phyloP scores from a whole-genome alignment of 345 rosid species.

The Populus davidiana region DNA sequence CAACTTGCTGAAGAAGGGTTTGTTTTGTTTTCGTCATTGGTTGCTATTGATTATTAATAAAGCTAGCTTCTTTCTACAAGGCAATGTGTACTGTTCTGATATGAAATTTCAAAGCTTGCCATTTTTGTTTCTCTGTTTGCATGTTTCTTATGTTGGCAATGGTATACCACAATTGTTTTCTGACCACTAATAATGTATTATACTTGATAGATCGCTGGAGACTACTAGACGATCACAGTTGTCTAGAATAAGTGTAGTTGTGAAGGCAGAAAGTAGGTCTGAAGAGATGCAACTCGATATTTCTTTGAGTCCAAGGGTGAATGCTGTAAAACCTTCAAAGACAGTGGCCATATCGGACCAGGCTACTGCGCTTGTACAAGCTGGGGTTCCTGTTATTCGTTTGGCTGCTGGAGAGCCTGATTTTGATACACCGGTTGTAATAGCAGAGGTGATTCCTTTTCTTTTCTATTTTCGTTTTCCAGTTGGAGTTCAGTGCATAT shows the following conservation, averaged over 20 bases:
- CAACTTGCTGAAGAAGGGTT: neutral
- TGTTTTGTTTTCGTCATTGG: neutral
- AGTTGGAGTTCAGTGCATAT: neutral
- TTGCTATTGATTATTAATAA: neutral
- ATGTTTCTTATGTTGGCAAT: neutral
- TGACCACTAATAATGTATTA: neutral
- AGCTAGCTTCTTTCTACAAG: neutral
- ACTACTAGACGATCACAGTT: constrained; percentile 23
- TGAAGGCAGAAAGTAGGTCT: constrained; percentile 40
- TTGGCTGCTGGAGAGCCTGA: constrained; percentile 99
- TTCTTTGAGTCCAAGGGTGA: constrained; percentile 79
- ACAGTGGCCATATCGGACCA: constrained; percentile 91
- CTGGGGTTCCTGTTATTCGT: constrained; percentile 82
- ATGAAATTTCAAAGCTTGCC: neutral
- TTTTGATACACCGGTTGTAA: constrained; percentile 74
- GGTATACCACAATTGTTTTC: neutral
- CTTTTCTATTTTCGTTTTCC: no score
- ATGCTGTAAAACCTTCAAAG: constrained; percentile 81
- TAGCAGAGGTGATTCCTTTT: constrained; percentile 60
- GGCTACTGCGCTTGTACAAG: constrained; percentile 83
- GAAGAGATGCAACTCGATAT: constrained; percentile 51
- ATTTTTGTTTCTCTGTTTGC: neutral
- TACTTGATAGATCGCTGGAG: constrained; percentile 34
- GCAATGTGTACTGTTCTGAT: neutral
- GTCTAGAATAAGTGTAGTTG: constrained; percentile 36